Evolutionary conservation across 208 protist genomes (phyloP), one percentile per base, ranked within the genome.

Genomic region (Trypanosoma lewisi): DNA sequence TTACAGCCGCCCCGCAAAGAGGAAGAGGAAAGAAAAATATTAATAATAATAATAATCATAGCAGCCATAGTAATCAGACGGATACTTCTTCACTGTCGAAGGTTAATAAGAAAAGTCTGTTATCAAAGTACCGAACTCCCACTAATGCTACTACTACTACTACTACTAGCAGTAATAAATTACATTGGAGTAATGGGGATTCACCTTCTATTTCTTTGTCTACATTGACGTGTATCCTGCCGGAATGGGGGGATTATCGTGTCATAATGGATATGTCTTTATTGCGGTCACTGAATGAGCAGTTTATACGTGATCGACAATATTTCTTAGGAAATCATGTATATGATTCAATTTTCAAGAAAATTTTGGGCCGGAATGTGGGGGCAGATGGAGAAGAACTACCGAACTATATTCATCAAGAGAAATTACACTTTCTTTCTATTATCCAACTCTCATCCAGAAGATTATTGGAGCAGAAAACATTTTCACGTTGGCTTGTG

Each of bases 311-410:
- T 28, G 2, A 36, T 21, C 55, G 47, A 7, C 19, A 8, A n/a
- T 27, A 4, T 23, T 47, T 41, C 6, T 3, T 5, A 30, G 25
- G 28, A 50, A 39, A 17, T 28, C 36, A 27, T 31, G n/a, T 27
- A 16, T 39, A 33, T 27, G 54, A 70, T 19, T 31, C 6, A n/a
- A 45, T 70, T 1, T 70, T 63, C 53, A 9, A 12, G 6, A 52
- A 44, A 49, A 44, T 70, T 48, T 31, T 70, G 17, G 30, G 45
- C 17, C 53, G 64, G 12, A 42, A 28, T 19, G 55, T 63, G 9
- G 19, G 41, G n/a, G 9, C 34, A 9, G 23, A 70, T 30, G 42
- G 33, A 4, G 44, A 52, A 25, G 64, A 63, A 21, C 12, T 63
- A 30, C 42, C 31, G 21, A 45, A 62, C 11, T 70, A 41, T 39